Conservation (phyloP, 75 land plant genomes). For the Cryptomeria japonica region DNA sequence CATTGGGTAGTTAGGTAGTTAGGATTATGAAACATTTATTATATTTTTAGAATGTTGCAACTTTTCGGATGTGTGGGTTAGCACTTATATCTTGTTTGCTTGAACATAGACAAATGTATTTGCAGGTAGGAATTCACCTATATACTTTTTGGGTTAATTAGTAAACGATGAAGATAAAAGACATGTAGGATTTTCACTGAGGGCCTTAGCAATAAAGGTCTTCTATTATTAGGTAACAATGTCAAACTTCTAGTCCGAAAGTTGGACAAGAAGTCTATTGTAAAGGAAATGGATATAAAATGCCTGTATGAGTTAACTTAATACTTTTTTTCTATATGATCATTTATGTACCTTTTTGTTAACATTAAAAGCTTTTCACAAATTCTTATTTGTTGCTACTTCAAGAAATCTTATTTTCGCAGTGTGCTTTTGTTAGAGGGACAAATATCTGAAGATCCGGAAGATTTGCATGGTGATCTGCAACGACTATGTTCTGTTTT, state of each 20-base stretch:
- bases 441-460: constrained; percentile 26
- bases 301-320: neutral
- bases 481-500: constrained; percentile 63
- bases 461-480: constrained; percentile 63
- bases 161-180: neutral
- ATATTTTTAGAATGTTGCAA: neutral
- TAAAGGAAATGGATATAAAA: neutral
- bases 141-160: neutral
- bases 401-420: neutral
- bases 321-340: neutral
- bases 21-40: neutral
- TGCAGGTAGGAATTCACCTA: neutral
- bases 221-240: neutral
- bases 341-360: neutral
- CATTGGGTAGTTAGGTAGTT: neutral
- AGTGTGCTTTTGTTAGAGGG: constrained; percentile 32
- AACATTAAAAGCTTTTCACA: neutral
- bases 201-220: neutral
- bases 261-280: neutral
- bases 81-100: neutral
- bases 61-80: neutral
- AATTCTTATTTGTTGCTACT: neutral
- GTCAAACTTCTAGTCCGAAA: neutral
- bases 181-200: neutral
- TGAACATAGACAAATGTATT: neutral